Base-by-base conservation (phyloP, 768 basidiomycete genomes). In the Saitozyma podzolica region DNA sequence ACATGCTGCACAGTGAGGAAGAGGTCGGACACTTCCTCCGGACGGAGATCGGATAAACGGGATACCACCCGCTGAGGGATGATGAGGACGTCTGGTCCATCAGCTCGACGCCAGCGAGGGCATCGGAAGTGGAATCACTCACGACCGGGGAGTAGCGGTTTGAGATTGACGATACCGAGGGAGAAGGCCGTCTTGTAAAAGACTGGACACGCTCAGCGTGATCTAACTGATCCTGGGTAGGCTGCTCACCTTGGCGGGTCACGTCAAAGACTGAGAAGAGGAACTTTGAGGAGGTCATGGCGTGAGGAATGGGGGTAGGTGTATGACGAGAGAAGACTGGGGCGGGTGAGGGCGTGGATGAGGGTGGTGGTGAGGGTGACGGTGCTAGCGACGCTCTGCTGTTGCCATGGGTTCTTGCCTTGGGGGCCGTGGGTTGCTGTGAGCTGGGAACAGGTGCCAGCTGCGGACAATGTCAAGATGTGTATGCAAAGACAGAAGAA, bases 61-160 rank as follows among this genome's bases (percentile, higher is more conserved):
- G 83, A 83, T 0, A 83, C 83, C 29, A 83, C 80, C n/a, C 85
- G 78, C 6, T 73, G 80, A 0, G 86, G 84, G 16, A 86, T 79
- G 56, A 87, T 82, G 17, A 87, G 83, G 3, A 86, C 83, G 76
- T 87, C 85, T 86, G 40, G 6, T 39, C 40, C 6, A 43, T 14
- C 17, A 8, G 43, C 10, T 8, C 40, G 41, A 45, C 43, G 43
- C 16, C n/a, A 48, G 4, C 20, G 39, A 2, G 45, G n/a, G n/a
- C 56, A 14, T 19, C 17, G 47, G 9, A 49, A 59, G 11, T 19
- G 52, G 20, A 43, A 29, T 10, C 47, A 85, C 91, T 81, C 79
- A 98, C 95, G 93, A 53, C 93, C 93, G 47, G 92, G 92, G 9
- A 94, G 86, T 67, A 96, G 87, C 0, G 94, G 95, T 71, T 92